These are phyloP conservation scores for Blastobotrys malaysiensis DNA, from an alignment of 1,139 yeast genomes.

Conservation along the genomic window DNA sequence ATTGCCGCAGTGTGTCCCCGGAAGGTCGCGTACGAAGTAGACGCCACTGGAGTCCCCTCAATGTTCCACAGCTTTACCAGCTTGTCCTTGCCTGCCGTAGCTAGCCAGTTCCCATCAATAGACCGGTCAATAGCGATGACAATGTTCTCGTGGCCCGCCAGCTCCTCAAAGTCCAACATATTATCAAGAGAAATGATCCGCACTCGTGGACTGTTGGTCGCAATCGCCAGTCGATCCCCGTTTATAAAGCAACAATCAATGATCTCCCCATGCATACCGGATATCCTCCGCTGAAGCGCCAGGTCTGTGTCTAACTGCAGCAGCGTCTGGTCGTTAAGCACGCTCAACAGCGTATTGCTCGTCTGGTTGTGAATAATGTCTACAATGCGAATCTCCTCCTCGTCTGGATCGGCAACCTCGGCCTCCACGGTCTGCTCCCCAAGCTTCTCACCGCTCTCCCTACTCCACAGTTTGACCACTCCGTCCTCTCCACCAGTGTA, in stretches of 20 bases:
- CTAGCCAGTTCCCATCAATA: constrained; percentile 79
- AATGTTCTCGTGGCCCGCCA: constrained; percentile 81
- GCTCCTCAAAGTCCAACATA: constrained; percentile 58
- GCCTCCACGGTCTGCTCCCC: constrained; percentile 9
- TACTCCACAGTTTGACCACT: constrained; percentile 56
- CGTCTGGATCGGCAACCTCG: constrained; percentile 32
- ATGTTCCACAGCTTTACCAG: constrained; percentile 80
- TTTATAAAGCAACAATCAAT: constrained; percentile 65
- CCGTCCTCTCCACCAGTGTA: constrained; percentile 85
- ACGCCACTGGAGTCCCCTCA: constrained; percentile 26
- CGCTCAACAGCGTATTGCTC: constrained; percentile 34
- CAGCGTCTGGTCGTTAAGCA: constrained; percentile 81
- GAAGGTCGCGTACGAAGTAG: constrained; percentile 33
- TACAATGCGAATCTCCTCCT: constrained; percentile 62
- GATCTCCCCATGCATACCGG: constrained; percentile 94
- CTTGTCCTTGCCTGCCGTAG: constrained; percentile 89
- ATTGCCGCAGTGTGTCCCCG: constrained; percentile 84
- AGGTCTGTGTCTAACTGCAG: constrained; percentile 43
- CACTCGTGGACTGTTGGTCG: constrained; percentile 91
- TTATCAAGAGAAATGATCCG: constrained; percentile 47
- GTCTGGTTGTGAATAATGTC: constrained; percentile 29
- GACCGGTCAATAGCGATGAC: constrained; percentile 76
- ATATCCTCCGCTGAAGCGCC: constrained; percentile 50
- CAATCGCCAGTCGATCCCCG: constrained; percentile 56
- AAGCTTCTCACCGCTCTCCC: constrained; percentile 12